Evolutionary conservation across 2,329 filamentous ascomycete genomes (phyloP), one percentile per base, ranked within the genome.

Genomic region (Aspergillus sp.): DNA sequence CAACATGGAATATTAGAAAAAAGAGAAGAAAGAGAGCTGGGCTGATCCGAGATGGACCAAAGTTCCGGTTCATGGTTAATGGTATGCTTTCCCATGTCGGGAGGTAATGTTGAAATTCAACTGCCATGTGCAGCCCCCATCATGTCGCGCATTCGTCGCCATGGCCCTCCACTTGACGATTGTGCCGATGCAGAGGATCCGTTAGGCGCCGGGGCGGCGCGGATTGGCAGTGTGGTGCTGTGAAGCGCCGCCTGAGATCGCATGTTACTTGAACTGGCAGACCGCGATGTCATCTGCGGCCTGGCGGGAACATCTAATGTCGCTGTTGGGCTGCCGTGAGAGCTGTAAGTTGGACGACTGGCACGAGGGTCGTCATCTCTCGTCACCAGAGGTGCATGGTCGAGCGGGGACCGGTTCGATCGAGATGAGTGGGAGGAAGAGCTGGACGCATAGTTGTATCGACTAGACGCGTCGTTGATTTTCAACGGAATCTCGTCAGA

Each of bases 401-500:
- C 71, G 23, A 74, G 56, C 5, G 68, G 64, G 7, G 66, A 68
- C 37, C 58, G 63, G 9, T 49, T 56, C 45, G 57, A 55, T 37
- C 58, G 53, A 17, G 50, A 59, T 41, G 53, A 53, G 43, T 56
- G 48, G 15, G 61, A 54, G 37, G 59, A 55, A 48, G 54, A 52
- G 39, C 55, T 51, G 41, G 55, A 52, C 23, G 56, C 53, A 39
- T 53, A 48, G 47, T 52, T 53, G 45, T 52, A 53, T 35, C 55
- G 49, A 42, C 56, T 58, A 57, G 61, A 63, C 43, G 46, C 47
- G 35, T 68, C 66, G 44, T 65, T 65, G 23, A 67, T 61, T 50
- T 70, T 68, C 51, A 88, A 81, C 35, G 83, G 83, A 50, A 88
- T 88, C 58, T 88, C 83, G 49, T 83, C 84, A 46, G 84, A 86